phyloP scores from a whole-genome alignment of 2,329 filamentous ascomycete genomes.

The Sclerotinia glacialis region DNA sequence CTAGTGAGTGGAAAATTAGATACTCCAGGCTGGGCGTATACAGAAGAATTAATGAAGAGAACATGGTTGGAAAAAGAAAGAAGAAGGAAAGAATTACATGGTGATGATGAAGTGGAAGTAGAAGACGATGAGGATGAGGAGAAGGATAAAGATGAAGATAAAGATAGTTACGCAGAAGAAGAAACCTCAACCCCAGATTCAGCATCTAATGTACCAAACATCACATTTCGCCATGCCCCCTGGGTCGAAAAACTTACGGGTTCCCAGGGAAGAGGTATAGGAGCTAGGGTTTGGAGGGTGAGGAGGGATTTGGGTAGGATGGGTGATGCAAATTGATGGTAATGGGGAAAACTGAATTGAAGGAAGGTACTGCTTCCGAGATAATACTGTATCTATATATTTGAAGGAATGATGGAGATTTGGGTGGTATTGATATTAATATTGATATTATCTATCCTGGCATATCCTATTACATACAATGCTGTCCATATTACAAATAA shows the following conservation, averaged over 20 bases:
- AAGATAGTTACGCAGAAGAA: not conserved
- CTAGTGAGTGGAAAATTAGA: constrained; percentile 68
- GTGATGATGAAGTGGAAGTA: not conserved
- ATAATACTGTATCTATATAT: too few species aligned
- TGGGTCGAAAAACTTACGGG: constrained; percentile 60
- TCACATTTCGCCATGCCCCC: constrained; percentile 44
- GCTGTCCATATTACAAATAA: too few species aligned
- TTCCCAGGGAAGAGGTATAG: constrained; percentile 54
- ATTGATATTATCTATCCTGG: too few species aligned
- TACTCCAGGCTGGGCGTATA: constrained; percentile 66
- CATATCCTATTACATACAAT: too few species aligned
- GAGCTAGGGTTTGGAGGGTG: constrained; percentile 62
- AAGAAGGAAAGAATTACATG: constrained; percentile 12
- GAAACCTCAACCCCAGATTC: not conserved
- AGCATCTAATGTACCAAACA: not conserved
- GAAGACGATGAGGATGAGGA: constrained; percentile 1
- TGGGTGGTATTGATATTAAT: too few species aligned
- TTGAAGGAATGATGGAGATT: too few species aligned
- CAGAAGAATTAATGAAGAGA: constrained; percentile 55
- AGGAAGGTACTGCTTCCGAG: too few species aligned
- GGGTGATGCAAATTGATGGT: constrained; percentile 24
- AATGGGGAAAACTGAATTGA: too few species aligned
- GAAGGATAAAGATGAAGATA: constrained; percentile 19
- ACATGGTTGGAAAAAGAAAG: constrained; percentile 24
- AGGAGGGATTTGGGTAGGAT: constrained; percentile 56